Evolutionary conservation across 106 monocot genomes (phyloP).

Genomic region (Allium fistulosum): DNA sequence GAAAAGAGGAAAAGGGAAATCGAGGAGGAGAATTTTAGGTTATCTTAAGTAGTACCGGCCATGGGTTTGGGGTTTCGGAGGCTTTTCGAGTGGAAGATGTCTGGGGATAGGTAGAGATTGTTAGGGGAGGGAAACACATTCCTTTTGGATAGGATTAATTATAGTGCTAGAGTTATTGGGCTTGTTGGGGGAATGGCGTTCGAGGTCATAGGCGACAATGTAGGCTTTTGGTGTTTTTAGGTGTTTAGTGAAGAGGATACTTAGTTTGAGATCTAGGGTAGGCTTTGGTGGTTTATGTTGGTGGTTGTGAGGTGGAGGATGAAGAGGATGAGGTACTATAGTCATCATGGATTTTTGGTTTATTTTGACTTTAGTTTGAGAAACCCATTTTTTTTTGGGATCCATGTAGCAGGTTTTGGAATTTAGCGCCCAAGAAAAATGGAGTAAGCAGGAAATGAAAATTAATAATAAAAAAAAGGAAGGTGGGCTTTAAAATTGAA

Average conservation of each 20-base stretch:
- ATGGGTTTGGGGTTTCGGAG: conserved; percentile 87
- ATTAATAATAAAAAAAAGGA: too few species aligned
- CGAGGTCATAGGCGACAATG: conserved; percentile 67
- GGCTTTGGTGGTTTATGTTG: too few species aligned
- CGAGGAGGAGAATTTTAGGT: conserved; percentile 30
- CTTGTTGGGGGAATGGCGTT: conserved; percentile 59
- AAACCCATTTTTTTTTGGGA: too few species aligned
- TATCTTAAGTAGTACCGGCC: conserved; percentile 46
- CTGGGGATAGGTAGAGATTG: conserved; percentile 46
- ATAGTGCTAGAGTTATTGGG: conserved; percentile 68
- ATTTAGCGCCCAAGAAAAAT: too few species aligned
- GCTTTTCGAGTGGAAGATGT: conserved; percentile 85
- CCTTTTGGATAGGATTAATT: conserved; percentile 81
- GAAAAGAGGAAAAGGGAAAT: conserved; percentile 14
- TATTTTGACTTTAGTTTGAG: too few species aligned
- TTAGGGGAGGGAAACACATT: conserved; percentile 27
- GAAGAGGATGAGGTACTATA: too few species aligned
- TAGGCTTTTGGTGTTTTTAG: conserved; percentile 99
- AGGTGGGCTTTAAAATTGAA: too few species aligned
- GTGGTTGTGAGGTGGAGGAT: too few species aligned
- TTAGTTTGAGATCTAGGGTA: not conserved
- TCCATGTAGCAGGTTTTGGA: too few species aligned
- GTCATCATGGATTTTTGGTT: too few species aligned
- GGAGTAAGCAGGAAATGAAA: too few species aligned
- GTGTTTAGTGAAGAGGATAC: conserved; percentile 42